Evolutionary conservation across 2,329 filamentous ascomycete species (phyloP), one percentile per base, ranked within the genome.

Genomic region (Beauveria brongniartii): DNA sequence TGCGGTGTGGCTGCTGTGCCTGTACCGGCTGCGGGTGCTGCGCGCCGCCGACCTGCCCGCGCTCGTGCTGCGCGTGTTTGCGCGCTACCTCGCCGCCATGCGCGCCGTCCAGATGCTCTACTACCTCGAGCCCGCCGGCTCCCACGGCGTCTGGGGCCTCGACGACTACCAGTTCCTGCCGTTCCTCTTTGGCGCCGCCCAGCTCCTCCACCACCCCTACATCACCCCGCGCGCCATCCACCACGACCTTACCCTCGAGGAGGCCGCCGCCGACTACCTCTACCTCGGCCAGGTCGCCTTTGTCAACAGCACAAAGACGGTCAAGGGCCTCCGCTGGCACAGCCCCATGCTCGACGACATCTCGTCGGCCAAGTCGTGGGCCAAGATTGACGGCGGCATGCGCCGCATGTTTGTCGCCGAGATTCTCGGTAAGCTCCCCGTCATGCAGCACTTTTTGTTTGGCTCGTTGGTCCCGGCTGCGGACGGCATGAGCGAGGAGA

Each of bases 261-360:
- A 97, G 71, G 92, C 90, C 68, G 84, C 85, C 16, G 77, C 82
- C 61, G 90, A 96, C 61, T 99, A 88, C 69, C 77, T 99, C 61
- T 99, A 99, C 69, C 84, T 99, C 0, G 89, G 92, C 57, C 94
- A 97, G 74, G 91, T 99, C 28, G 82, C 83, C 56, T 99, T 96
- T 75, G 93, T 99, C 62, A 97, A 97, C 75, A 90, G 87, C 67
- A 95, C 96, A 62, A 99, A 99, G 79, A 96, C 91, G 1, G 92
- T 97, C 62, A 91, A 95, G 69, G 93, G 92, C 1, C 77, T 99
- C 63, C 84, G 94, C 50, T 99, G 94, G 94, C 95, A 99, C 70
- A 92, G 88, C 65, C 94, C 95, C 3, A 97, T 99, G 95, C 84
- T 99, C 20, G 94, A 99, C 71, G 94, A 99, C 72, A 99, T 99